Base-by-base conservation (phyloP, 345 rosid species). In the Eucalyptus caleyi region DNA sequence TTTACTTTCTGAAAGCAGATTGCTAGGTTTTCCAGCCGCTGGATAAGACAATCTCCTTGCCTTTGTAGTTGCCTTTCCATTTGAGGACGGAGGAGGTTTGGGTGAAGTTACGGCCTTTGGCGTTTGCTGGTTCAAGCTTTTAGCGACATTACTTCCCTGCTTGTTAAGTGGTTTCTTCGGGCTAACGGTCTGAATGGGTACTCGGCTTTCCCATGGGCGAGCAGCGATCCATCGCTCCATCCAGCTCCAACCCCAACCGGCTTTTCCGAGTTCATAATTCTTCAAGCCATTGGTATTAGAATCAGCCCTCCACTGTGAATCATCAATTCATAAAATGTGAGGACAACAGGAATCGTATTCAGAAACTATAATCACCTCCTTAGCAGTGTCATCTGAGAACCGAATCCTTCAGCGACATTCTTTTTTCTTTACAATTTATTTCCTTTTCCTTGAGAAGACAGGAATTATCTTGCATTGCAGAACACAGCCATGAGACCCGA, bases 231-330 rank as follows among this genome's bases (percentile, higher is more conserved):
- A 98, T 49, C 97, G 95, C 80, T 98, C 99, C 94, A 90, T 95
- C 98, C 99, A 98, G 92, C 99, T 97, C 99, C 99, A 98, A 87
- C 97, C 98, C 98, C 99, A 98, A 59, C 95, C 95, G 1, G 95
- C 94, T 93, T 96, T 98, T 32, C 97, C 94, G 16, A 96, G 90
- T 86, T 94, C 98, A 89, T 93, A 93, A 45, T 93, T 92, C 27
- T 91, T 88, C 87, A 96, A 95, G 40, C 89, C 94, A 88, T 91
- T 87, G 87, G 87, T 92, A 87, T 92, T 93, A 4, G 96, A 94
- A 93, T 93, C 94, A 12, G 97, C 98, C 91, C 96, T 96, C 99
- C 99, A 97, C 99, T 97, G 94, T 87, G 89, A 59, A 90, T 77
- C 42, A 77, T 40, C 27, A 77, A 77, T 26, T 77, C 7, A 77